Evolutionary conservation across 331 rosid genomes (phyloP), one percentile per base, ranked within the genome.

Genomic region (Quercus tomentella): DNA sequence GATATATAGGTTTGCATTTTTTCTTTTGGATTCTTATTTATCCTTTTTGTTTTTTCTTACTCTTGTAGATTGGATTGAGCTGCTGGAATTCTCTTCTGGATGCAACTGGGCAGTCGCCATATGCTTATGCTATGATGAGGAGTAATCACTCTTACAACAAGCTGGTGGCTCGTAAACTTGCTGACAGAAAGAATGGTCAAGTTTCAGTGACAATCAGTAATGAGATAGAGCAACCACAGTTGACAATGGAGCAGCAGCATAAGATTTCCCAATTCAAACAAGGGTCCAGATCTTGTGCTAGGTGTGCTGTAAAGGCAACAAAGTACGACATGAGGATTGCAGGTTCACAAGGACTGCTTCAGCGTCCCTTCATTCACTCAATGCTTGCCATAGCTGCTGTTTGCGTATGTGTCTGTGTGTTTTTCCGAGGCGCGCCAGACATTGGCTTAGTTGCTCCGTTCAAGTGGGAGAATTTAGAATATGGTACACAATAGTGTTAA

Each of bases 301-400:
- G 84, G 80, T 94, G 98, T 83, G 89, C 84, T 15, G 69, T 65
- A 56, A 92, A 88, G 11, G 96, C 87, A 52, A 67, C 79, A 30
- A 84, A 62, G 79, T 85, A 57, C 87, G 51, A 43, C 28, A 84
- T 83, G 87, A 86, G 88, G 85, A 74, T 87, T 76, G 82, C 89
- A 11, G 93, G 87, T 67, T 83, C 98, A 22, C 88, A 77, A 67
- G 87, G 93, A 23, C 72, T 88, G 76, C 89, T 89, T 83, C 90
- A 86, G 77, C 88, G 93, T 3, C 93, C 97, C 18, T 89, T 84
- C 65, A 84, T 94, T 85, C 96, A 88, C 84, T 92, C 97, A 14
- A 84, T 94, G 87, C 91, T 94, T 69, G 97, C 92, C 41, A 85
- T 94, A 81, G 97, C 94, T 41, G 97, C 98, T 10, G 97, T 94